Conservation (phyloP, 2,329 filamentous ascomycete species). For the Paraphaeosphaeria minitans region DNA sequence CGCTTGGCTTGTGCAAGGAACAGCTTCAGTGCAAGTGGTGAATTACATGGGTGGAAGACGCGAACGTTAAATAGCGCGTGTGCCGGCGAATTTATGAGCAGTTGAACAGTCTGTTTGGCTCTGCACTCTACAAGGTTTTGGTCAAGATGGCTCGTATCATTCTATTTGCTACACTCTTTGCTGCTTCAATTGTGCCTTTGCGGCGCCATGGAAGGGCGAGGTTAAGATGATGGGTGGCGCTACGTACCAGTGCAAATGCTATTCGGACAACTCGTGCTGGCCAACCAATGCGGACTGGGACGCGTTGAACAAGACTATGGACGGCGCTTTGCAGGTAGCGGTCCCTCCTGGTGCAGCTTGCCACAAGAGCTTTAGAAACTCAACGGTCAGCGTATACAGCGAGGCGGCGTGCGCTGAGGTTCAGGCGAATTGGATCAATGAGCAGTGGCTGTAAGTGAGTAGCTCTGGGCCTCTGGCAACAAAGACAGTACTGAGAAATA, state of each 20-base stretch:
- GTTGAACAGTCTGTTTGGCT: neutral
- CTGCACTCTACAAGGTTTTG: neutral
- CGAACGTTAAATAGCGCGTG: constrained; percentile 8
- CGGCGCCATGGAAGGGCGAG: constrained; percentile 38
- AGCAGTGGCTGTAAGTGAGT: constrained; percentile 38
- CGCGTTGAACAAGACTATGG: constrained; percentile 36
- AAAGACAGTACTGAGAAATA: constrained; percentile 6
- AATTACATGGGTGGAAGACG: neutral
- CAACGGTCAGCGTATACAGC: constrained; percentile 27
- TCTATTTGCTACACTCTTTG: constrained; percentile 26
- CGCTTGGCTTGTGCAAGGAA: constrained; percentile 5
- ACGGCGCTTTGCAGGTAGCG: constrained; percentile 33
- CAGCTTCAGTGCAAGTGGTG: neutral
- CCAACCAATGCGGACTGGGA: constrained; percentile 34
- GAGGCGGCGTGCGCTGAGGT: constrained; percentile 33
- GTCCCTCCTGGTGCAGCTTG: constrained; percentile 39
- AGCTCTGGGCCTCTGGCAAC: neutral
- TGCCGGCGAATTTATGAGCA: neutral
- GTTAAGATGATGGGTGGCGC: constrained; percentile 29
- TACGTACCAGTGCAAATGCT: constrained; percentile 43
- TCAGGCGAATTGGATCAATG: constrained; percentile 32
- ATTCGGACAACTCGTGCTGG: constrained; percentile 42
- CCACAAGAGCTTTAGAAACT: constrained; percentile 31
- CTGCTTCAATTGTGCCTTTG: constrained; percentile 24
- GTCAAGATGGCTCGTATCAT: constrained; percentile 32